These are phyloP conservation scores for Penicillium sp. DNA, from an alignment of 2,329 filamentous ascomycete genomes.

Conservation along the genomic window DNA sequence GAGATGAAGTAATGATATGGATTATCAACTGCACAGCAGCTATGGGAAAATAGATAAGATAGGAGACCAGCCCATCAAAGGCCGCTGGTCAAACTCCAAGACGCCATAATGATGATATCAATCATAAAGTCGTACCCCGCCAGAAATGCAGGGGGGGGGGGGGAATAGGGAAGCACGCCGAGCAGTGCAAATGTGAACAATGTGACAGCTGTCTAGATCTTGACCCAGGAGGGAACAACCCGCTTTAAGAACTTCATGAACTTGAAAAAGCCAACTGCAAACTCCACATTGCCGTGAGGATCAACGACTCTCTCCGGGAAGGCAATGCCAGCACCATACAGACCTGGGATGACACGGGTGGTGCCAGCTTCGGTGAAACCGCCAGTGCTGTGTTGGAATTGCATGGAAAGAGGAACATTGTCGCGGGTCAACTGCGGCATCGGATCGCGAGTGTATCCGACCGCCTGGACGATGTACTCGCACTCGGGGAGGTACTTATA, in stretches of 20 bases:
- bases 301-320: constrained; percentile 64
- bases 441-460: constrained; percentile 57
- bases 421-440: constrained; percentile 50
- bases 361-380: constrained; percentile 49
- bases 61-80: background rate
- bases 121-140: constrained; percentile 2
- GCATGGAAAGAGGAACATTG: constrained; percentile 26
- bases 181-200: background rate
- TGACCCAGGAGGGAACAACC: constrained; percentile 54
- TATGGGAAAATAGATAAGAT: background rate
- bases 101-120: background rate
- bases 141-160: background rate
- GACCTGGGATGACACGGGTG: constrained; percentile 48
- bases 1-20: background rate
- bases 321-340: constrained; percentile 65
- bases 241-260: constrained; percentile 65
- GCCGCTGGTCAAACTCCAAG: background rate
- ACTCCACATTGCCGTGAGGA: constrained; percentile 62
- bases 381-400: constrained; percentile 41
- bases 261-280: constrained; percentile 65
- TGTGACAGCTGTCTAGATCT: background rate
- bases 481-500: constrained; percentile 51
- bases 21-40: background rate
- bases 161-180: background rate
- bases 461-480: constrained; percentile 58